Conservation (phyloP, 2,329 filamentous ascomycete species). For the Neonectria coccinea region DNA sequence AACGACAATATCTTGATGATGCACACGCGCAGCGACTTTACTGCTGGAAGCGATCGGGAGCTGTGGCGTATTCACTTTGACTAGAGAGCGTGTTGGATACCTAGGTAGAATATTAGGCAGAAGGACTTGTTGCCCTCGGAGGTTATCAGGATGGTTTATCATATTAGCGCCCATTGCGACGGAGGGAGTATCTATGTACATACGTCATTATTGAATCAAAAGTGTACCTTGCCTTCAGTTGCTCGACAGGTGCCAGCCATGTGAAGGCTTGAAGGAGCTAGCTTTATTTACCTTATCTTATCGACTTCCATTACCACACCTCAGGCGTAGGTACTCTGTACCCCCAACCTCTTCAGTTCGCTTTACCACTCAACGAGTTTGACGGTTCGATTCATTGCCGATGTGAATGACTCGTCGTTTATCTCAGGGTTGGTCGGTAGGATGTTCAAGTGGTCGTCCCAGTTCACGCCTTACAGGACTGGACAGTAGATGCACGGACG, state of each 20-base stretch:
- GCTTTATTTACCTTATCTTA: neutral
- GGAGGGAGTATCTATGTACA: neutral
- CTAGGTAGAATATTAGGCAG: too few species aligned
- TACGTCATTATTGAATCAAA: neutral
- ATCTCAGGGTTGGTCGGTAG: too few species aligned
- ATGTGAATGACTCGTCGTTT: too few species aligned
- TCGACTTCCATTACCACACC: too few species aligned
- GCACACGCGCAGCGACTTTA: slow-evolving; percentile 62
- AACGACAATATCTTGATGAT: slow-evolving; percentile 64
- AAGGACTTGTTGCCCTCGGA: neutral
- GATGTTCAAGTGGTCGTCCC: too few species aligned
- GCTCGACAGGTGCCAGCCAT: neutral
- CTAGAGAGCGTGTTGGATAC: slow-evolving; percentile 40
- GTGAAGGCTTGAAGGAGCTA: neutral
- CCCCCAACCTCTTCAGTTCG: too few species aligned
- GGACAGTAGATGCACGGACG: neutral
- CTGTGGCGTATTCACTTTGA: slow-evolving; percentile 65
- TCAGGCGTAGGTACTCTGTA: too few species aligned
- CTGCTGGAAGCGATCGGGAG: slow-evolving; percentile 57
- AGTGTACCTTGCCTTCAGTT: neutral
- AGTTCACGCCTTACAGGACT: too few species aligned
- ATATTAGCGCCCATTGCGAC: too few species aligned
- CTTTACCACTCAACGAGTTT: too few species aligned
- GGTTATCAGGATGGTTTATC: neutral
- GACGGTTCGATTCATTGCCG: too few species aligned